Conservation (phyloP, 139 green algal species). For the Zygnema cylindricum region DNA sequence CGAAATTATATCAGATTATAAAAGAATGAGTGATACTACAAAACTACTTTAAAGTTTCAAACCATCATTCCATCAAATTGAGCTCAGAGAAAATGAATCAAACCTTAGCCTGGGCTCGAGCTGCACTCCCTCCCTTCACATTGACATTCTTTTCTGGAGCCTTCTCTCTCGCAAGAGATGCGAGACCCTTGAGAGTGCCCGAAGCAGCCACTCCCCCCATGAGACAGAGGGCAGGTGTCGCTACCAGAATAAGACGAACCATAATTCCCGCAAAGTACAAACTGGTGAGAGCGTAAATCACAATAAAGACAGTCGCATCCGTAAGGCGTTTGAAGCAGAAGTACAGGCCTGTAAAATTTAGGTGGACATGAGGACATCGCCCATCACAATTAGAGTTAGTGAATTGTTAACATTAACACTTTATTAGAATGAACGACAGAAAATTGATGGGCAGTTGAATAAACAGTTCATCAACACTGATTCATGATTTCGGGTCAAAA, state of each 20-base stretch:
- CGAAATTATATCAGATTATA: too few relatives aligned
- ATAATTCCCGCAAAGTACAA: constrained; percentile 71
- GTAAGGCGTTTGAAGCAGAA: constrained; percentile 64
- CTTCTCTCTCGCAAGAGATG: constrained; percentile 43
- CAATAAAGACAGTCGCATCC: constrained; percentile 57
- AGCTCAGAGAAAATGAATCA: too few relatives aligned
- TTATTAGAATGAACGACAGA: background rate
- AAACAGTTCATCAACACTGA: background rate
- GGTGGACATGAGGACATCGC: background rate
- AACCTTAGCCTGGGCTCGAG: background rate
- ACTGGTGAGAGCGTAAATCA: constrained; percentile 52
- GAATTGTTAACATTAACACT: too few relatives aligned
- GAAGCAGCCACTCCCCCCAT: constrained; percentile 44
- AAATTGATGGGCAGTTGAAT: background rate
- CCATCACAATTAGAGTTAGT: background rate
- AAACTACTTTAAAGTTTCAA: too few relatives aligned
- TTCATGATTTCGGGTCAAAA: too few relatives aligned
- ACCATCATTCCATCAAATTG: too few relatives aligned
- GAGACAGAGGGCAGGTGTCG: constrained; percentile 67
- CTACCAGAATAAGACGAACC: constrained; percentile 77
- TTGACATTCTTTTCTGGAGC: background rate
- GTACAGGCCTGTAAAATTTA: constrained; percentile 46
- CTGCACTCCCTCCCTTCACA: background rate
- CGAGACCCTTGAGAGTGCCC: constrained; percentile 38
- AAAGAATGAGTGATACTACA: too few relatives aligned